Conservation (phyloP, 371 early-diverging fungal species). For the Mortierella sp. region DNA sequence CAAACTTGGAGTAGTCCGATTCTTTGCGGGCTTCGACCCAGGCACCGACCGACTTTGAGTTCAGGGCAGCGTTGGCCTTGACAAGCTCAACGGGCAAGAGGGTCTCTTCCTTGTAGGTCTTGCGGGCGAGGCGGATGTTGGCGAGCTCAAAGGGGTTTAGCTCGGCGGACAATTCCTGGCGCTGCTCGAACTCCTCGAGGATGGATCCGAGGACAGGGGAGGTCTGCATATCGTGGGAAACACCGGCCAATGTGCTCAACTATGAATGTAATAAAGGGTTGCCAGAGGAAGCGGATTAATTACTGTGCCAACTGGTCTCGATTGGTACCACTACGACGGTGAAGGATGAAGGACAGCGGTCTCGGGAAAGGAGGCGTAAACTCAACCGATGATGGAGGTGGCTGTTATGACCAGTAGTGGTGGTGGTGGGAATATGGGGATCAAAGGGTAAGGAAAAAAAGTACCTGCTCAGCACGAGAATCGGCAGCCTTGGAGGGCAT, state of each 20-base stretch:
- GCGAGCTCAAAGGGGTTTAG: constrained; percentile 53
- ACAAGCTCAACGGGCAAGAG: constrained; percentile 48
- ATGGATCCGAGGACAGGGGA: constrained; percentile 51
- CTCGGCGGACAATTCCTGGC: constrained; percentile 34
- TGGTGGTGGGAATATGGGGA: too few relatives aligned
- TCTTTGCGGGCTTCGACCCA: constrained; percentile 59
- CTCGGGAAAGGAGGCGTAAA: not conserved
- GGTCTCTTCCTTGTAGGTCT: constrained; percentile 37
- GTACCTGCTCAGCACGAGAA: constrained; percentile 45
- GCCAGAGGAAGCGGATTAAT: not conserved
- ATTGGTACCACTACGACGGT: not conserved
- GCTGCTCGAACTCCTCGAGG: constrained; percentile 49
- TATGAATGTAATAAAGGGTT: not conserved
- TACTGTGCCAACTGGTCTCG: not conserved
- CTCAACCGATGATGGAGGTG: not conserved
- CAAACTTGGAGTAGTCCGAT: constrained; percentile 53
- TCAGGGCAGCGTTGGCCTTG: constrained; percentile 37
- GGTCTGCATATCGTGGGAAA: constrained; percentile 46
- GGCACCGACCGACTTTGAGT: constrained; percentile 31
- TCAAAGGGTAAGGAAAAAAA: not conserved
- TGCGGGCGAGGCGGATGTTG: constrained; percentile 52
- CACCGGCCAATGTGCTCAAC: constrained; percentile 43
- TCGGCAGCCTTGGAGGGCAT: constrained; percentile 56
- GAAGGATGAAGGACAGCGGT: not conserved
- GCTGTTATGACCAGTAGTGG: too few relatives aligned